phyloP scores from a whole-genome alignment of 176 grass and related monocot species.

The Musa acuminata region DNA sequence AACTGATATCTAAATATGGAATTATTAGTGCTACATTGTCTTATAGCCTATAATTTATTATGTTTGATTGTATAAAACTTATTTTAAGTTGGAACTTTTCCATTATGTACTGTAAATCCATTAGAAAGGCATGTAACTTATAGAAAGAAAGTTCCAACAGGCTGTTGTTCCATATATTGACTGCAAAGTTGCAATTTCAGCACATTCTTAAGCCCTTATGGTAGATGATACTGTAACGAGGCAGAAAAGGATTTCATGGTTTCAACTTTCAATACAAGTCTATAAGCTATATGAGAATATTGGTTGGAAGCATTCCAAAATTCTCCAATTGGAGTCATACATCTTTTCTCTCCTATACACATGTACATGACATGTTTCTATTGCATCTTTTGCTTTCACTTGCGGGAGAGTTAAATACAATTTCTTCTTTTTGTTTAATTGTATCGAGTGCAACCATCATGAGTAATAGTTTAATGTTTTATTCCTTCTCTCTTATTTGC shows the following conservation, averaged over 20 bases:
- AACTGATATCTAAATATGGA: too few species aligned
- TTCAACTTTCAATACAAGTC: neutral
- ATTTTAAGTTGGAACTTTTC: neutral
- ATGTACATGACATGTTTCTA: neutral
- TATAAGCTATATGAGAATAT: neutral
- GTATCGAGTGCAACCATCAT: neutral
- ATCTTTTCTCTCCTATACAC: neutral
- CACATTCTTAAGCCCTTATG: too few species aligned
- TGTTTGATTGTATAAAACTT: neutral
- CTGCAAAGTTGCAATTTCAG: neutral
- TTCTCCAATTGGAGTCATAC: neutral
- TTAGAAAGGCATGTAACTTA: neutral
- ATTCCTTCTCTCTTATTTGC: neutral
- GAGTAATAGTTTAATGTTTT: neutral
- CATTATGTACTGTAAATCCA: neutral
- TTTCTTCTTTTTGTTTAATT: neutral
- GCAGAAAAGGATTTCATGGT: neutral
- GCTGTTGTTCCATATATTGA: neutral
- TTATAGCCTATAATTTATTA: neutral
- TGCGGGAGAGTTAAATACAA: neutral
- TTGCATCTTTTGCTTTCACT: neutral
- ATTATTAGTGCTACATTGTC: neutral
- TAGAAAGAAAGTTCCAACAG: neutral
- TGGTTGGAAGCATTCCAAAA: neutral
- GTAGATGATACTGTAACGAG: too few species aligned